phyloP scores from a whole-genome alignment of 116 monocot genomes.

The Phalaenopsis hybrid region DNA sequence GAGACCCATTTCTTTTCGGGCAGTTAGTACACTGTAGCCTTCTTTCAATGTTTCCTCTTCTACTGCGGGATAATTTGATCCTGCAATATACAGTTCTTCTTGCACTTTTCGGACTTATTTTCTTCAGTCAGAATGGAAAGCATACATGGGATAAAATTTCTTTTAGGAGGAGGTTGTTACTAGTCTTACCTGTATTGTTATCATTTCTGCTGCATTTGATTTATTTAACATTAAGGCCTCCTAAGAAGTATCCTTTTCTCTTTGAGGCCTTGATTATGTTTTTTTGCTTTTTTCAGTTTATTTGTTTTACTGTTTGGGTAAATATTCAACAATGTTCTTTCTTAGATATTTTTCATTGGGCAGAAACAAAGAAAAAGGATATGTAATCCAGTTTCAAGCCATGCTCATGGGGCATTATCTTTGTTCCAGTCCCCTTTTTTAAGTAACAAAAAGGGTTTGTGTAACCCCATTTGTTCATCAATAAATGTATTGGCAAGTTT shows the following conservation, averaged over 20 bases:
- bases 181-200: constrained; percentile 24
- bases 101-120: constrained; percentile 55
- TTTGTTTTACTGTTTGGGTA: constrained; percentile 45
- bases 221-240: constrained; percentile 51
- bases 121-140: constrained; percentile 21
- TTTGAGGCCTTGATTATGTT: constrained; percentile 90
- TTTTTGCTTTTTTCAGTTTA: constrained; percentile 89
- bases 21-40: constrained; percentile 59
- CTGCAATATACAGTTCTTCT: constrained; percentile 69
- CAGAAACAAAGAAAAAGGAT: constrained; percentile 45
- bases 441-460: background rate
- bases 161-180: constrained; percentile 14
- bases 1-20: constrained; percentile 63
- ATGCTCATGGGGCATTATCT: background rate
- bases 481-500: background rate
- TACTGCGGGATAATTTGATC: constrained; percentile 56
- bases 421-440: background rate
- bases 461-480: background rate
- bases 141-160: constrained; percentile 15
- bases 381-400: constrained; percentile 30
- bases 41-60: constrained; percentile 87
- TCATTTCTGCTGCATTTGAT: constrained; percentile 45
- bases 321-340: constrained; percentile 67
- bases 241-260: constrained; percentile 78
- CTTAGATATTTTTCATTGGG: constrained; percentile 9